Percentiles rank a stretch among this genome's conserved stretches.
phyloP scores from a whole-genome alignment of 768 basidiomycete species.

The Trametes gibbosa region DNA sequence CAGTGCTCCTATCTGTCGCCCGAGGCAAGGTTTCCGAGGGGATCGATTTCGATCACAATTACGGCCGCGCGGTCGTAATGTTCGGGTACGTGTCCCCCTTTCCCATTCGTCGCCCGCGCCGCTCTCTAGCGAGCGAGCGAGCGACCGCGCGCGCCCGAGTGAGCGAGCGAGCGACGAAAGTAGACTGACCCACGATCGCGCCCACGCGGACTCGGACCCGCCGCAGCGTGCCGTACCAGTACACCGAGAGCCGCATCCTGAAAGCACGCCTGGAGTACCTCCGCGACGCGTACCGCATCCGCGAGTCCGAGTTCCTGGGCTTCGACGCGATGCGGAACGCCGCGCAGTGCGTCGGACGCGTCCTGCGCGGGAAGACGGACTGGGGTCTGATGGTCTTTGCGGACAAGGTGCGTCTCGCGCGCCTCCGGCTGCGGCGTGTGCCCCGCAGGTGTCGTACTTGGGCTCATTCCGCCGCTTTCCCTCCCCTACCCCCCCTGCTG shows the following conservation, averaged over 20 bases:
- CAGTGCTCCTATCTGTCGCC: constrained; percentile 93
- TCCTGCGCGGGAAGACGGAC: constrained; percentile 96
- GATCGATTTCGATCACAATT: constrained; percentile 99
- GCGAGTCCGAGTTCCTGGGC: constrained; percentile 97
- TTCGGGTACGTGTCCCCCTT: constrained; percentile 72
- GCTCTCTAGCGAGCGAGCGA: background rate
- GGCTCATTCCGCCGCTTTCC: too few relatives aligned
- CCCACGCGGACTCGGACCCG: background rate
- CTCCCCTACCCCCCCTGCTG: background rate
- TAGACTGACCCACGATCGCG: too few relatives aligned
- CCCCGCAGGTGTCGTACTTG: too few relatives aligned
- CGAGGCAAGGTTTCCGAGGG: constrained; percentile 99
- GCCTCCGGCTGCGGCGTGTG: background rate
- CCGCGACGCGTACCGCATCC: constrained; percentile 96
- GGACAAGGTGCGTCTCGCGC: constrained; percentile 67
- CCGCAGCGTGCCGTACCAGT: constrained; percentile 88
- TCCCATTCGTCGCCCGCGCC: background rate
- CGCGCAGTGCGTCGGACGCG: constrained; percentile 97
- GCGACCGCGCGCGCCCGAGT: background rate
- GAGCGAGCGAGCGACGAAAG: background rate
- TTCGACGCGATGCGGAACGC: constrained; percentile 99
- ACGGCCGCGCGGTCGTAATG: constrained; percentile 98
- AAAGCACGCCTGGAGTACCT: constrained; percentile 97
- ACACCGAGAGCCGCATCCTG: constrained; percentile 95
- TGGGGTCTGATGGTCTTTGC: constrained; percentile 99